Percentiles rank a stretch among this genome's conserved stretches.
Conservation (phyloP, 2,329 filamentous ascomycete genomes). For the Fusarium buxicola region DNA sequence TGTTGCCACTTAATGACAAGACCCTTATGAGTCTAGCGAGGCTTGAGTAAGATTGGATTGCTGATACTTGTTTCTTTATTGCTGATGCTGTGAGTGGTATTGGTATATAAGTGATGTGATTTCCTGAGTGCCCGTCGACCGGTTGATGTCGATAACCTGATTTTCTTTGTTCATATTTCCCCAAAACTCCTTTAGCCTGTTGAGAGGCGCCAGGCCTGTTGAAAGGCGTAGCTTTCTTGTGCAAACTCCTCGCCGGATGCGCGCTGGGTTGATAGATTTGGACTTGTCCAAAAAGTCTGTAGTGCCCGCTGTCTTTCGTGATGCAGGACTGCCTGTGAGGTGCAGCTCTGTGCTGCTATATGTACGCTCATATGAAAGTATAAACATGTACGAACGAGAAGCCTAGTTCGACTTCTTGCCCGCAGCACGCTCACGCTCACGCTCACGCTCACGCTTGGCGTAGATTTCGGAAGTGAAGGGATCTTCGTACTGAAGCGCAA, state of each 20-base stretch:
- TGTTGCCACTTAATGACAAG: neutral
- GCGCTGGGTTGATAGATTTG: conserved; percentile 19
- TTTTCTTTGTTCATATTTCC: conserved; percentile 20
- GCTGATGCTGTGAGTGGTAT: conserved; percentile 23
- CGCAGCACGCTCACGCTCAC: conserved; percentile 66
- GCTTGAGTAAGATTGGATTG: neutral
- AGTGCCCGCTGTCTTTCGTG: neutral
- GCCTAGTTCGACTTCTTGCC: conserved; percentile 65
- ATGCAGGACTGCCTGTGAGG: neutral
- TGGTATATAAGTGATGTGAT: conserved; percentile 32
- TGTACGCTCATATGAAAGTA: conserved; percentile 21
- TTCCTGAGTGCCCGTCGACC: conserved; percentile 22
- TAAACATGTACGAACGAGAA: neutral
- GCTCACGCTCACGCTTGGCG: conserved; percentile 78
- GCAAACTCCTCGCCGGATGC: conserved; percentile 32
- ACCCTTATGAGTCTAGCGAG: neutral
- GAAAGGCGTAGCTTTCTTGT: conserved; percentile 44
- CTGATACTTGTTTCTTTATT: conserved; percentile 24
- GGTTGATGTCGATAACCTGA: conserved; percentile 37
- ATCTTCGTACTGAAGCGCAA: conserved; percentile 89
- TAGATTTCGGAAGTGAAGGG: conserved; percentile 96
- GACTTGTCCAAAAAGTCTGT: conserved; percentile 9
- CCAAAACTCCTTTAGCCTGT: conserved; percentile 45
- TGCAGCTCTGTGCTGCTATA: conserved; percentile 8
- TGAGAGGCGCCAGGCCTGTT: conserved; percentile 46